Conservation (phyloP, 2,329 filamentous ascomycete species). For the Monosporascus sp. region DNA sequence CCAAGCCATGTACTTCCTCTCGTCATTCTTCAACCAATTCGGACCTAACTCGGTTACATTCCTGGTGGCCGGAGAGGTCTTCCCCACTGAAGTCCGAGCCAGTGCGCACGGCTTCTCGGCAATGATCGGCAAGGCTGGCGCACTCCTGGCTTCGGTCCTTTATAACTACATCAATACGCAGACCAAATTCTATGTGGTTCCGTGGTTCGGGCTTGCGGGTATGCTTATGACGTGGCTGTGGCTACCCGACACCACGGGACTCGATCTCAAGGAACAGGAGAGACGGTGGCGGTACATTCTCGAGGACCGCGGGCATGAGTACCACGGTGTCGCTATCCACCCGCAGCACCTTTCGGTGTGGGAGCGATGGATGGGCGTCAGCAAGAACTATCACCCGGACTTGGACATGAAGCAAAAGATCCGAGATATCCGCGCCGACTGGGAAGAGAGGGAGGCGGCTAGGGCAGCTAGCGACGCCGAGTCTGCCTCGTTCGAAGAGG, state of each 20-base stretch:
- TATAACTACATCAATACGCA: conserved; percentile 91
- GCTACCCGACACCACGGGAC: conserved; percentile 93
- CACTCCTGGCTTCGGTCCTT: conserved; percentile 77
- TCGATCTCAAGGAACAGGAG: conserved; percentile 96
- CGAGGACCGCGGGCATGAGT: conserved; percentile 69
- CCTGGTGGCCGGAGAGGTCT: conserved; percentile 94
- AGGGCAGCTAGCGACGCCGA: conserved; percentile 44
- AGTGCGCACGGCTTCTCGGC: conserved; percentile 95
- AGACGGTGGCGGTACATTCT: conserved; percentile 87
- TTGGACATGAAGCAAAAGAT: conserved; percentile 81
- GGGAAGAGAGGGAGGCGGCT: conserved; percentile 46
- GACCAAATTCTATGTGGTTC: conserved; percentile 85
- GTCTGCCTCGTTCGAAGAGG: conserved; percentile 29
- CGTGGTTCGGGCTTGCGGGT: conserved; percentile 85
- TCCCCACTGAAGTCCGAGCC: conserved; percentile 86
- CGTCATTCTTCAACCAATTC: conserved; percentile 98
- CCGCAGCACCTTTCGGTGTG: conserved; percentile 81
- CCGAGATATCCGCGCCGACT: conserved; percentile 67
- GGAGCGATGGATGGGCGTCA: conserved; percentile 74
- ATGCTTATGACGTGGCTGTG: conserved; percentile 78
- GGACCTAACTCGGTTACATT: conserved; percentile 95
- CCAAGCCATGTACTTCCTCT: conserved; percentile 97
- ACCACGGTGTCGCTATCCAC: conserved; percentile 91
- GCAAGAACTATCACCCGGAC: conserved; percentile 78
- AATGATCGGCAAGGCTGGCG: conserved; percentile 82